Percentiles rank a stretch among this genome's conserved stretches.
Evolutionary conservation across 331 rosid genomes (phyloP).

Genomic region (Saraca asoca): DNA sequence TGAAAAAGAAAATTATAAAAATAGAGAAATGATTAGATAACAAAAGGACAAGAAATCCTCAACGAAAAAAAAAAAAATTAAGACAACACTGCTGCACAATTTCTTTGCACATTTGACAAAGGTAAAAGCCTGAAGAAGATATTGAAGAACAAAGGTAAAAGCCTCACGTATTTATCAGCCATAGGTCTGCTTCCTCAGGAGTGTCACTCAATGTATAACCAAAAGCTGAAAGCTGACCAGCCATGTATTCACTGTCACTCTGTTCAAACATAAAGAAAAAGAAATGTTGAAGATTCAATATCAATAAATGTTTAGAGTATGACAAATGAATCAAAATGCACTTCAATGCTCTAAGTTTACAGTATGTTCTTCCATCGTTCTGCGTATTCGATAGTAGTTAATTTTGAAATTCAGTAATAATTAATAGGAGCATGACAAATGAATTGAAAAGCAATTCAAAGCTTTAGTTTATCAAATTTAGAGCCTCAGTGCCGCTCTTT

Average conservation of each 20-base stretch:
- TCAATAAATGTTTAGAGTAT: background rate
- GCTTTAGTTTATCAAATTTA: background rate
- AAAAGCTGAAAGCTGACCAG: conserved; percentile 93
- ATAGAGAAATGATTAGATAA: too few species aligned
- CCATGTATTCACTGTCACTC: conserved; percentile 99
- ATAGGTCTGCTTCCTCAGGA: conserved; percentile 88
- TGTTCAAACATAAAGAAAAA: conserved; percentile 36
- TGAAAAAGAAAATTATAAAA: too few species aligned
- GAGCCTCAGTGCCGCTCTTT: background rate
- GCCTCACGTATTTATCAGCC: conserved; percentile 93
- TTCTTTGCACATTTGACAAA: too few species aligned
- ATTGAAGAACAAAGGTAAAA: conserved; percentile 11
- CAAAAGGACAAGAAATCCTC: too few species aligned
- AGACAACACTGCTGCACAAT: too few species aligned
- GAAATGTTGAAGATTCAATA: background rate
- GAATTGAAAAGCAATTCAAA: background rate
- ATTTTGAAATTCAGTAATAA: background rate
- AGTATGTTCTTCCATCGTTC: background rate
- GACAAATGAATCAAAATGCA: background rate
- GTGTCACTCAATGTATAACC: conserved; percentile 79
- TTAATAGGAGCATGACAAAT: background rate
- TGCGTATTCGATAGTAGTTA: too few species aligned
- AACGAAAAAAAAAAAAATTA: too few species aligned
- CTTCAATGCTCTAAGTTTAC: background rate
- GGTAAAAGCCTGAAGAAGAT: background rate